Evolutionary conservation across 768 basidiomycete genomes (phyloP).

Genomic region (Mycena capillaripes): DNA sequence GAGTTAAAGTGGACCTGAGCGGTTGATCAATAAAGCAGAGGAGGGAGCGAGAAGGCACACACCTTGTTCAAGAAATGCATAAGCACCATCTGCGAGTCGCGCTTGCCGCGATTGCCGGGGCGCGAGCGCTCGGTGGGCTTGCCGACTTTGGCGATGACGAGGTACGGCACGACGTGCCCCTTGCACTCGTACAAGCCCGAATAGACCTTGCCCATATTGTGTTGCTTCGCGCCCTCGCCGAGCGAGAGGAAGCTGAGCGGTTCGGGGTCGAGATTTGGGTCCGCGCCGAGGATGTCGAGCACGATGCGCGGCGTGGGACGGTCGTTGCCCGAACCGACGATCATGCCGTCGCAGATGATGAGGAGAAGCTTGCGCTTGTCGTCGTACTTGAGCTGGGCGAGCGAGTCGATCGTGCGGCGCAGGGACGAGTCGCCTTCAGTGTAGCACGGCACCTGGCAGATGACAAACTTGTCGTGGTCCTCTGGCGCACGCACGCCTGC

Average conservation of each 20-base stretch:
- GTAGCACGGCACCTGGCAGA: slow-evolving; percentile 98
- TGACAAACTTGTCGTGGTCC: slow-evolving; percentile 97
- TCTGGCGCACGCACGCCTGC: slow-evolving; percentile 85
- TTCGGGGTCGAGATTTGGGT: slow-evolving; percentile 94
- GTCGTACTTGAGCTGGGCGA: slow-evolving; percentile 96
- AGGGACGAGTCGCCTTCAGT: slow-evolving; percentile 94
- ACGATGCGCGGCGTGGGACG: slow-evolving; percentile 96
- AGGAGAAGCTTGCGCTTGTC: slow-evolving; percentile 97
- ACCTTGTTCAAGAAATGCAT: slow-evolving; percentile 99
- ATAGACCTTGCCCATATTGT: slow-evolving; percentile 98
- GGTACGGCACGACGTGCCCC: slow-evolving; percentile 96
- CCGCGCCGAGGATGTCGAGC: slow-evolving; percentile 95
- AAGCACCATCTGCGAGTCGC: slow-evolving; percentile 95
- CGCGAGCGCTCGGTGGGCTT: slow-evolving; percentile 94
- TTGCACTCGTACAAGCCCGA: slow-evolving; percentile 94
- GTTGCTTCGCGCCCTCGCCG: slow-evolving; percentile 95
- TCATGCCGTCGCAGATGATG: slow-evolving; percentile 97
- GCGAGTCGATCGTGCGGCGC: slow-evolving; percentile 90
- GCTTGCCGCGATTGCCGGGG: slow-evolving; percentile 98
- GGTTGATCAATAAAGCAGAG: slow-evolving; percentile 18
- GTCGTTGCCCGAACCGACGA: slow-evolving; percentile 97
- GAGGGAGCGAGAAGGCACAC: slow-evolving; percentile 30
- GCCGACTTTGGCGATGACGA: slow-evolving; percentile 93
- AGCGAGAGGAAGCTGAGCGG: slow-evolving; percentile 94
- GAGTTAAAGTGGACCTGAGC: slow-evolving; percentile 93